phyloP scores from a whole-genome alignment of 1,284 basidiomycete species.

The Sanguinoderma infundibulare region DNA sequence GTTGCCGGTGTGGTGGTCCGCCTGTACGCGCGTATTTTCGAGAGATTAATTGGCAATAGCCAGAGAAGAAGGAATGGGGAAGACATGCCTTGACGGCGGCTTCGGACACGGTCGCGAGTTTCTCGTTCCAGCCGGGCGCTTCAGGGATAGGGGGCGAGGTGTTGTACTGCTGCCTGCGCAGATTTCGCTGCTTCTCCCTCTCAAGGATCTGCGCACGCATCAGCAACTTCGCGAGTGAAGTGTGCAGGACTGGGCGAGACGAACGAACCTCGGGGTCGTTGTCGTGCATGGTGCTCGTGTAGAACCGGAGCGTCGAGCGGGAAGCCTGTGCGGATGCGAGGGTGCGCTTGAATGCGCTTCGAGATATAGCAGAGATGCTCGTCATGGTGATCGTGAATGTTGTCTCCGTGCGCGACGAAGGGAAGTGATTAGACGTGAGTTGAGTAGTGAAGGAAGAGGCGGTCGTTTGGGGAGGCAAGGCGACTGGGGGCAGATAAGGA shows the following conservation, averaged over 20 bases:
- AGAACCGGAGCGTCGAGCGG: conserved; percentile 12
- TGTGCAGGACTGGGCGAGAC: not conserved
- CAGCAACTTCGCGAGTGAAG: not conserved
- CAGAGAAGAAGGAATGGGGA: not conserved
- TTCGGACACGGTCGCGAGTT: conserved; percentile 69
- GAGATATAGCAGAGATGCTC: not conserved
- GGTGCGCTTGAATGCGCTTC: not conserved
- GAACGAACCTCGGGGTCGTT: conserved; percentile 61
- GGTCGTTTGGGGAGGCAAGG: not conserved
- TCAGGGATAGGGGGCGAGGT: conserved; percentile 54
- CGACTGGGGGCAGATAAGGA: not conserved
- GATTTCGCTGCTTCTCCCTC: conserved; percentile 59
- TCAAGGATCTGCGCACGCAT: conserved; percentile 49
- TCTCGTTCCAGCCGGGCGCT: conserved; percentile 80
- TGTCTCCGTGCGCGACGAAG: not conserved
- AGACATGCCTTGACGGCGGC: conserved; percentile 65
- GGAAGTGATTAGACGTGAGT: not conserved
- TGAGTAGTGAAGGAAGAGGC: not conserved
- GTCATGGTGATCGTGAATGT: not conserved
- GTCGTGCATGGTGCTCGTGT: conserved; percentile 62
- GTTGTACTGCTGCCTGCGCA: conserved; percentile 51
- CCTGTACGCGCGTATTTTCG: conserved; percentile 27
- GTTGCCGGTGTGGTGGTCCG: conserved; percentile 36
- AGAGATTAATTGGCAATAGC: not conserved
- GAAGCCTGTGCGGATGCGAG: not conserved